Conservation (phyloP, 495 filamentous ascomycete genomes). For the Neurospora sp. region DNA sequence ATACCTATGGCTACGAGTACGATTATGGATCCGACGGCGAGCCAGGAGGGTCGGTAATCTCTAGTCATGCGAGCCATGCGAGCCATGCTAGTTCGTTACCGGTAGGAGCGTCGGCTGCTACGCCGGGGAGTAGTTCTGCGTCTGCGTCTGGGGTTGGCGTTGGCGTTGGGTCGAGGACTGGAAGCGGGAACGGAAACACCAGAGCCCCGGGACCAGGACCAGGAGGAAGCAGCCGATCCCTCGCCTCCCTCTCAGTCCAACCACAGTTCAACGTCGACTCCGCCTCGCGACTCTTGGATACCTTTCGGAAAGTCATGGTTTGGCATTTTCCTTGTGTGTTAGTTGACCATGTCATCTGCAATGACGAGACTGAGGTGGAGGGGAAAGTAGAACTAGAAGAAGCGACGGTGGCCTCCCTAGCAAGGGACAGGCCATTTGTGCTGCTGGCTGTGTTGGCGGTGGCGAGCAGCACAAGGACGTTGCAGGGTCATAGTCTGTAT, state of each 20-base stretch:
- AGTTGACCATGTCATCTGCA: background rate
- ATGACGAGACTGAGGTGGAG: constrained; percentile 6
- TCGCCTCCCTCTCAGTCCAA: constrained; percentile 24
- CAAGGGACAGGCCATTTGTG: constrained; percentile 31
- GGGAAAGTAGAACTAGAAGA: constrained; percentile 8
- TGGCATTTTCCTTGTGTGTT: constrained; percentile 28
- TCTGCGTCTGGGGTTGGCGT: background rate
- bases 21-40: constrained; percentile 1
- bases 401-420: constrained; percentile 26
- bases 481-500: constrained; percentile 37
- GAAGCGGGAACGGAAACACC: background rate
- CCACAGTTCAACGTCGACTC: constrained; percentile 41
- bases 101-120: constrained; percentile 24
- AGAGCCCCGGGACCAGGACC: background rate
- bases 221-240: constrained; percentile 9
- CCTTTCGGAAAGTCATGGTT: constrained; percentile 29
- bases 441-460: constrained; percentile 36
- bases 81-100: constrained; percentile 18
- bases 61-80: background rate
- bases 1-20: background rate
- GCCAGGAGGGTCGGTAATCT: constrained; percentile 9
- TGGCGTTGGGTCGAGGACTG: background rate
- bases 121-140: constrained; percentile 16
- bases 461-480: constrained; percentile 29
- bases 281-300: constrained; percentile 28